These are phyloP conservation scores for Pseudovirgaria hyperparasitica DNA, from an alignment of 2,329 filamentous ascomycete genomes.

Conservation along the genomic window DNA sequence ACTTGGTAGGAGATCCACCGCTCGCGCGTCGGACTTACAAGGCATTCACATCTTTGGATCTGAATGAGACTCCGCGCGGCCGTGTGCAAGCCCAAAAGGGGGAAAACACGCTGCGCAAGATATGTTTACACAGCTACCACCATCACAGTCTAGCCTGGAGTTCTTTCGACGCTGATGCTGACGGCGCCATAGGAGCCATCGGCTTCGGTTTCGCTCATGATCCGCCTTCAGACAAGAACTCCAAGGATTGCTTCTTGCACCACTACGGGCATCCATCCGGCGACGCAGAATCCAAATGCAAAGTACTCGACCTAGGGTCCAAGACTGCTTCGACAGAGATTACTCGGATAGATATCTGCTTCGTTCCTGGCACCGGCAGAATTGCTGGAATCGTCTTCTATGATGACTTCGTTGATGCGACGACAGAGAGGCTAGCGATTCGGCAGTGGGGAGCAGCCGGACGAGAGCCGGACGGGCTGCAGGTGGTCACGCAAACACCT, in stretches of 20 bases:
- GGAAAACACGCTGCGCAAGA: constrained; percentile 10
- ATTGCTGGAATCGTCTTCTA: constrained; percentile 14
- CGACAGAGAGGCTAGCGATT: constrained; percentile 10
- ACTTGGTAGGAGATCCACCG: constrained; percentile 15
- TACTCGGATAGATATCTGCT: constrained; percentile 15
- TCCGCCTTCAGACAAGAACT: constrained; percentile 3
- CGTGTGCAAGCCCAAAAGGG: too few relatives aligned
- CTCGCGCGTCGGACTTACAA: constrained; percentile 9
- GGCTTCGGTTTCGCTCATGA: constrained; percentile 10
- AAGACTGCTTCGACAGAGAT: constrained; percentile 10
- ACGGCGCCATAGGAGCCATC: constrained; percentile 13
- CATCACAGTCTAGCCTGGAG: constrained; percentile 8
- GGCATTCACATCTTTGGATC: constrained; percentile 15
- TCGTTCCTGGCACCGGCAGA: constrained; percentile 12
- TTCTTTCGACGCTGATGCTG: constrained; percentile 8
- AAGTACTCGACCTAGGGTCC: constrained; percentile 9
- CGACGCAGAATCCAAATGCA: constrained; percentile 8
- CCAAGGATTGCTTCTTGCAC: constrained; percentile 12
- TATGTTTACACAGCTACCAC: constrained; percentile 13
- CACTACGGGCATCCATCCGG: constrained; percentile 9
- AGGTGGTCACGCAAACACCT: constrained; percentile 11
- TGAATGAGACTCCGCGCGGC: constrained; percentile 11
- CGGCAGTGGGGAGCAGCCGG: constrained; percentile 12
- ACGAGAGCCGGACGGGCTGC: constrained; percentile 11
- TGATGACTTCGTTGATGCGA: constrained; percentile 10